Evolutionary conservation across 2,329 filamentous ascomycete species (phyloP), one percentile per base, ranked within the genome.

Genomic region (Aciculosporium take): DNA sequence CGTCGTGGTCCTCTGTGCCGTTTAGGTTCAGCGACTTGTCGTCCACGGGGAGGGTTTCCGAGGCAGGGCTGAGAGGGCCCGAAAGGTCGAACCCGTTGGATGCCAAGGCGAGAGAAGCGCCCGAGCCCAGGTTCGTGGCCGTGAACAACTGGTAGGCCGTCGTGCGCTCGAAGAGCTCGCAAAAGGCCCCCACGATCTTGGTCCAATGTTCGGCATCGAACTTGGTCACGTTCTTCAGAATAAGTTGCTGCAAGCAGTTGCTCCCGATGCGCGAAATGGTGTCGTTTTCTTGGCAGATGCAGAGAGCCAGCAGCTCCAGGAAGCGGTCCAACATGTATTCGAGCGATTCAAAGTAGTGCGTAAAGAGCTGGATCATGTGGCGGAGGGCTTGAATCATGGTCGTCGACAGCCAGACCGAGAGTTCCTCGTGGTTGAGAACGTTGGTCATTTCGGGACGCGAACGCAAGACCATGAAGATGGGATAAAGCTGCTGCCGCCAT

Each of bases 251-350:
- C 40, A 99, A 65, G 57, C 93, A 98, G 57, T 98, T 98, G 66
- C 89, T 96, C 40, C 91, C 91, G 53, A 99, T 99, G 20, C 93
- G 77, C 3, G 91, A 93, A 49, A 98, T 89, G 0, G 93, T 99
- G 55, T 99, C 91, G 53, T 98, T 98, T 58, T 99, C 91, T 60
- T 99, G 91, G 58, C 89, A 96, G 48, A 99, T 98, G 57, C 91
- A 99, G 9, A 98, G 74, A 3, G 86, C 88, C 9, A 99, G 68
- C 17, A 99, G 74, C 59, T 96, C 89, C 29, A 99, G 65, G 60
- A 98, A 96, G n/a, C 91, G 75, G 60, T 95, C 87, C 15, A 99
- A 74, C 91, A 99, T 98, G 57, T 94, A 94, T 63, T 96, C 87
- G 8, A 99, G 67, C 0, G 87, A 80, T 45, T 93, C 85, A 49